A percentile compares a stretch with the other conserved stretches of the same genome.
These are phyloP conservation scores for Huntiella abstrusa DNA, from an alignment of 2,329 filamentous ascomycete genomes.

Conservation along the genomic window DNA sequence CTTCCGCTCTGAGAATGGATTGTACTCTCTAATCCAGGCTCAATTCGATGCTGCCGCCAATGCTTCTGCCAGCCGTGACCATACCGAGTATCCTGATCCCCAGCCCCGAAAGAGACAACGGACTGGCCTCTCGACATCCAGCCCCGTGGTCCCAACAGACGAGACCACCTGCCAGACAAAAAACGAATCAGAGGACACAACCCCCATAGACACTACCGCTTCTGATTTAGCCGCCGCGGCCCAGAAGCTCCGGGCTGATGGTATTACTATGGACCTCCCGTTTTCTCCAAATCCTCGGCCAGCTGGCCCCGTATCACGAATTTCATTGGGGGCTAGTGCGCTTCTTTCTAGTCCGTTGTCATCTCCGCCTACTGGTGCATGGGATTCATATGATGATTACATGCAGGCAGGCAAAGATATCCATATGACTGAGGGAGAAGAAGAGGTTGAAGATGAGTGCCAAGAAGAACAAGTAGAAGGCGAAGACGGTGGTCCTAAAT, in stretches of 20 bases:
- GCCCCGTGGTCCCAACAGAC: too few relatives aligned
- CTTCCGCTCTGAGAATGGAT: conserved; percentile 52
- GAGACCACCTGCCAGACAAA: conserved; percentile 1
- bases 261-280: background rate
- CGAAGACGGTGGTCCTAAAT: conserved; percentile 21
- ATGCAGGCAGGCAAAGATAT: background rate
- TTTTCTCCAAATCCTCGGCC: conserved; percentile 3
- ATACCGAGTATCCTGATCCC: conserved; percentile 6
- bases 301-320: conserved; percentile 4
- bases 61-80: conserved; percentile 5
- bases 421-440: conserved; percentile 17
- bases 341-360: conserved; percentile 35
- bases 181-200: background rate
- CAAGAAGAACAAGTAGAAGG: conserved; percentile 27
- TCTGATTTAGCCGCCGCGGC: background rate
- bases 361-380: conserved; percentile 33
- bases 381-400: conserved; percentile 27
- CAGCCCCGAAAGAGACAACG: conserved; percentile 13
- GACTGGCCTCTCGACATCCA: conserved; percentile 1
- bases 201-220: background rate
- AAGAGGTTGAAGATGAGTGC: conserved; percentile 20
- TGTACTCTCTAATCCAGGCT: conserved; percentile 53
- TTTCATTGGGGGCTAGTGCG: conserved; percentile 5
- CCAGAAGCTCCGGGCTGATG: conserved; percentile 2
- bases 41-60: conserved; percentile 38